These are phyloP conservation scores for Colletotrichum simmondsii DNA, from an alignment of 2,329 filamentous ascomycete species.

Conservation along the genomic window DNA sequence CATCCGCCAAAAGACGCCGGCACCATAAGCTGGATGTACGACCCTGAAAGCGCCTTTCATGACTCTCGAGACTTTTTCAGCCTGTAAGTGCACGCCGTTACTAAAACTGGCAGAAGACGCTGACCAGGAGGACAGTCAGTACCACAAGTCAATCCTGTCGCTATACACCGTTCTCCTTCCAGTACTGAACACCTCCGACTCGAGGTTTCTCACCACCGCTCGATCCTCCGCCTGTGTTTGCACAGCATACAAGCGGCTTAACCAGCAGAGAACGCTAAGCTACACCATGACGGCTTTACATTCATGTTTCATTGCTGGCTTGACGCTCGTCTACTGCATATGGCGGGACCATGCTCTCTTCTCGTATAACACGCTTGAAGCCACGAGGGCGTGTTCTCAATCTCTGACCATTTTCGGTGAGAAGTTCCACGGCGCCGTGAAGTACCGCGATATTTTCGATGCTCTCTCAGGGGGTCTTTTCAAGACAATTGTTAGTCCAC, in stretches of 20 bases:
- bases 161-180: constrained; percentile 40
- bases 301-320: constrained; percentile 42
- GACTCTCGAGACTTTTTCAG: constrained; percentile 40
- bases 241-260: constrained; percentile 43
- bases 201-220: constrained; percentile 36
- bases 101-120: background rate
- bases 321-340: constrained; percentile 43
- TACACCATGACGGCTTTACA: constrained; percentile 45
- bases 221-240: constrained; percentile 40
- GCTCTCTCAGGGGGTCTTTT: constrained; percentile 39
- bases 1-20: constrained; percentile 37
- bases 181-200: constrained; percentile 36
- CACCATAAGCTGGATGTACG: constrained; percentile 41
- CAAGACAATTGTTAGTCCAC: constrained; percentile 37
- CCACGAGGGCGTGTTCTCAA: constrained; percentile 41
- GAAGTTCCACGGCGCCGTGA: constrained; percentile 41
- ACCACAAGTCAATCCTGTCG: constrained; percentile 40
- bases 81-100: too few relatives aligned
- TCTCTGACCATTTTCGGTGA: constrained; percentile 44
- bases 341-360: constrained; percentile 40
- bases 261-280: constrained; percentile 42
- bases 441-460: constrained; percentile 44
- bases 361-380: constrained; percentile 40
- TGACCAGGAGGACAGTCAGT: constrained; percentile 22
- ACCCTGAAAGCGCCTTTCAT: constrained; percentile 39